Conservation (phyloP, 345 rosid species). For the Arabidopsis suecica region DNA sequence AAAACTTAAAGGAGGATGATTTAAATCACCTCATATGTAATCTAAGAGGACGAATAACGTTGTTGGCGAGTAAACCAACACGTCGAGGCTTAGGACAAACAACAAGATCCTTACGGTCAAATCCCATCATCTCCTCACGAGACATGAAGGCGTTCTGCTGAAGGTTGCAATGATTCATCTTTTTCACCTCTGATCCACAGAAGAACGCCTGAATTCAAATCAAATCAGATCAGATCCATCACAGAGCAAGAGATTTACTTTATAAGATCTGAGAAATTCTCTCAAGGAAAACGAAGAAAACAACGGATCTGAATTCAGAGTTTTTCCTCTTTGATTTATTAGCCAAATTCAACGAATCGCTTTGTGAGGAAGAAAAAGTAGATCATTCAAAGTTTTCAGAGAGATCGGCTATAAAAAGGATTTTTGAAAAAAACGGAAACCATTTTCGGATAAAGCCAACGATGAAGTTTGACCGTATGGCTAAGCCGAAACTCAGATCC, state of each 20-base stretch:
- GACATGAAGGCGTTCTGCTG: conserved; percentile 78
- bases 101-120: conserved; percentile 62
- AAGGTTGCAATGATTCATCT: conserved; percentile 76
- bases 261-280: conserved; percentile 26
- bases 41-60: conserved; percentile 56
- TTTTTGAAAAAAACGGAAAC: conserved; percentile 2
- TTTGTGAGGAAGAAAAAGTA: not conserved
- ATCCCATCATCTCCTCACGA: conserved; percentile 63
- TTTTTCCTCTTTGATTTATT: not conserved
- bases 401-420: not conserved
- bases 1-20: conserved; percentile 10
- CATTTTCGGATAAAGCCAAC: conserved; percentile 19
- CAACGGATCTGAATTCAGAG: conserved; percentile 22
- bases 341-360: not conserved
- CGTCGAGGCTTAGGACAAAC: conserved; percentile 94
- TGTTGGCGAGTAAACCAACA: conserved; percentile 58
- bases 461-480: conserved; percentile 27
- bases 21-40: conserved; percentile 60
- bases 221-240: conserved; percentile 18
- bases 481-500: conserved; percentile 28
- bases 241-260: not conserved
- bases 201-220: conserved; percentile 54
- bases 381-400: conserved; percentile 19
- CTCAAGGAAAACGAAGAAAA: too few species aligned
- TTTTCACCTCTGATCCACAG: conserved; percentile 45